These are phyloP conservation scores for Heliocybe sulcata DNA, from an alignment of 1,284 basidiomycete genomes.

Conservation along the genomic window DNA sequence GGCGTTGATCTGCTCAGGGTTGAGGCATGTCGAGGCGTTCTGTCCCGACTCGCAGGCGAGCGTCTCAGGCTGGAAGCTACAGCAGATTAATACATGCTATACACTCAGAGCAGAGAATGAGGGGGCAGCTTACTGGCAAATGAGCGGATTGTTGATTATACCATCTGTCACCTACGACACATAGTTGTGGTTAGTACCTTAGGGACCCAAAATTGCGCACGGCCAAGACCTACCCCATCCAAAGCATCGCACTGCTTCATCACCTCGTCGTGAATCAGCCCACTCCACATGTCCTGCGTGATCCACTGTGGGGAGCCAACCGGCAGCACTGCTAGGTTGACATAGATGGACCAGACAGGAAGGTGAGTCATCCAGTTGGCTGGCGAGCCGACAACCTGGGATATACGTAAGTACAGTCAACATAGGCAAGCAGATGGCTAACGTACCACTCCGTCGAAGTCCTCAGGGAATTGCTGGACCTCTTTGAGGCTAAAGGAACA, in stretches of 20 bases:
- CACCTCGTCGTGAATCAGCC: slow-evolving; percentile 18
- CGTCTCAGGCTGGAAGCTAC: slow-evolving; percentile 20
- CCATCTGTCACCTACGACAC: slow-evolving; percentile 18
- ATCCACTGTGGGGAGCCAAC: slow-evolving; percentile 15
- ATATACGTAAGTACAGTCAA: slow-evolving; percentile 1
- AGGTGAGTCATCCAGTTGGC: slow-evolving; percentile 19
- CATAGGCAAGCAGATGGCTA: background rate
- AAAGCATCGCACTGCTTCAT: slow-evolving; percentile 22
- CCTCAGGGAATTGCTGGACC: slow-evolving; percentile 19
- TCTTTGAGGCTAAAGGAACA: slow-evolving; percentile 14
- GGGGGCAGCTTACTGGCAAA: slow-evolving; percentile 17
- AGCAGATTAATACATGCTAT: background rate
- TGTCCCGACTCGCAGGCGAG: slow-evolving; percentile 20
- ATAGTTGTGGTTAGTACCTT: slow-evolving; percentile 1
- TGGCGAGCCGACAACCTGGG: slow-evolving; percentile 19
- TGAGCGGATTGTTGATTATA: slow-evolving; percentile 24
- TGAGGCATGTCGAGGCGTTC: slow-evolving; percentile 22
- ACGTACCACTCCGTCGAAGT: slow-evolving; percentile 21
- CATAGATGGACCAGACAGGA: slow-evolving; percentile 16
- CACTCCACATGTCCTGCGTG: slow-evolving; percentile 13
- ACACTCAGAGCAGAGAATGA: too few species aligned
- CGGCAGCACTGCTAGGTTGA: slow-evolving; percentile 15
- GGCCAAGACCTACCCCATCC: slow-evolving; percentile 18
- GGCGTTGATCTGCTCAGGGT: slow-evolving; percentile 22
- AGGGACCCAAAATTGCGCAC: background rate